Percentiles rank a stretch among this genome's conserved stretches.
These are phyloP conservation scores for Stereocaulon alpinum DNA, from an alignment of 495 filamentous ascomycete species.

Conservation along the genomic window DNA sequence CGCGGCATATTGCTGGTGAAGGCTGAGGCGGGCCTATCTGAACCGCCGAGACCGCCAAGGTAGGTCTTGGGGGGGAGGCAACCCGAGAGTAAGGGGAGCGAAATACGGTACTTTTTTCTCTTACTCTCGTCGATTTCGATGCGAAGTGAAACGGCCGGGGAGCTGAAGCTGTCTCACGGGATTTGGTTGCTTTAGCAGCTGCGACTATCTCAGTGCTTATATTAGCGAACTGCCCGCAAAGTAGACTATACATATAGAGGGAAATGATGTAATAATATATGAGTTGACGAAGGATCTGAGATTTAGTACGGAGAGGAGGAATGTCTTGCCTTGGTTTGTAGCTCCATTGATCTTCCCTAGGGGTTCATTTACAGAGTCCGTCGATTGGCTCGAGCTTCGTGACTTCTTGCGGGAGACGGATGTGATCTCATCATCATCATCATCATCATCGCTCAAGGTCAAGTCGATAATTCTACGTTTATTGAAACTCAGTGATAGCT, in stretches of 20 bases:
- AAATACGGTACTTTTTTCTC: not conserved
- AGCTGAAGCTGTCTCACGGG: no score
- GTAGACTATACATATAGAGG: no score
- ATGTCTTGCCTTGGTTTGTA: not conserved
- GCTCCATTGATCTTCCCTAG: not conserved
- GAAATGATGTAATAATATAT: no score
- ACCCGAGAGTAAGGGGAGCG: not conserved
- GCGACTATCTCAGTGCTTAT: no score
- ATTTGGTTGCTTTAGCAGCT: no score
- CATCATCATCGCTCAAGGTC: constrained; percentile 7
- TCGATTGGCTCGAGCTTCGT: constrained; percentile 11
- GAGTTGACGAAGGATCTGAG: no score
- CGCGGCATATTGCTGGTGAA: constrained; percentile 9
- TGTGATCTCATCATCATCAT: constrained; percentile 4
- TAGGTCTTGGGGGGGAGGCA: not conserved
- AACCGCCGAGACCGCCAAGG: not conserved
- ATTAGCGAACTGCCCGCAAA: no score
- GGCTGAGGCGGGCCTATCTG: constrained; percentile 6
- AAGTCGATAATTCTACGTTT: constrained; percentile 8
- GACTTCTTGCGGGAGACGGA: constrained; percentile 7
- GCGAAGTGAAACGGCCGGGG: no score
- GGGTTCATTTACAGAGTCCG: not conserved
- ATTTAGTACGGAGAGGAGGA: no score
- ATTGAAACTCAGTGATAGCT: not conserved
- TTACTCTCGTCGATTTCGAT: no score